phyloP scores from a whole-genome alignment of 345 rosid species.

The Crucihimalaya himalaica region DNA sequence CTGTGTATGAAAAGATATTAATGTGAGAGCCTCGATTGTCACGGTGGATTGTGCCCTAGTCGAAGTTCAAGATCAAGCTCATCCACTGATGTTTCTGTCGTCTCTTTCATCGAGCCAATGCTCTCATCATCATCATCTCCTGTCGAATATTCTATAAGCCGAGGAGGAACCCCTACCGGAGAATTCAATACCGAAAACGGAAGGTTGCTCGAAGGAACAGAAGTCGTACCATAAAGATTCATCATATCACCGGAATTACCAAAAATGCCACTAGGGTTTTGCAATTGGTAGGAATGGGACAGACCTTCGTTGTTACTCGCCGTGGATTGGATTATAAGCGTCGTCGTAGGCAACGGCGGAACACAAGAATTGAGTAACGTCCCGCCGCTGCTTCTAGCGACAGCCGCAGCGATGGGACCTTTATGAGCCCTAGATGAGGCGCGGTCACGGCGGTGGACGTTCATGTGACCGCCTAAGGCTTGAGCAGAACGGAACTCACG shows the following conservation, averaged over 20 bases:
- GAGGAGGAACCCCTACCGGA: slow-evolving; percentile 35
- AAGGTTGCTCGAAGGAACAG: slow-evolving; percentile 47
- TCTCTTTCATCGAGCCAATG: slow-evolving; percentile 31
- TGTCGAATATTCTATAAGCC: slow-evolving; percentile 21
- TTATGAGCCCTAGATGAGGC: slow-evolving; percentile 75
- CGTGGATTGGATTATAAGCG: slow-evolving; percentile 35
- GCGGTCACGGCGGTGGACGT: slow-evolving; percentile 94
- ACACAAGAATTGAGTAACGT: slow-evolving; percentile 42
- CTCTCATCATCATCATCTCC: slow-evolving; percentile 38
- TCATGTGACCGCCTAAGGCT: slow-evolving; percentile 99
- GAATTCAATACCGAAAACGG: slow-evolving; percentile 35
- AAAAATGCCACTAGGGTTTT: slow-evolving; percentile 53
- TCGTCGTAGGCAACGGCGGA: slow-evolving; percentile 25
- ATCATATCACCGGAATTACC: slow-evolving; percentile 33
- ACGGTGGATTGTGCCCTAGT: slow-evolving; percentile 57
- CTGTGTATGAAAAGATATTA: slow-evolving; percentile 24
- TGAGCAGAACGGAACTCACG: slow-evolving; percentile 96
- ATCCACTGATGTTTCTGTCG: slow-evolving; percentile 47
- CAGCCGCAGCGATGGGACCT: slow-evolving; percentile 33
- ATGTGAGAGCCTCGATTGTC: slow-evolving; percentile 19
- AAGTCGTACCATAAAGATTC: slow-evolving; percentile 40
- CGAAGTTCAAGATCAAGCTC: slow-evolving; percentile 93
- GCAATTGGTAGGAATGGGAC: slow-evolving; percentile 68
- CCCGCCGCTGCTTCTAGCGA: slow-evolving; percentile 2
- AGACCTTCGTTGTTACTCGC: slow-evolving; percentile 46